Base-by-base conservation (phyloP, 2,329 filamentous ascomycete species). In the Didymella pinodella region DNA sequence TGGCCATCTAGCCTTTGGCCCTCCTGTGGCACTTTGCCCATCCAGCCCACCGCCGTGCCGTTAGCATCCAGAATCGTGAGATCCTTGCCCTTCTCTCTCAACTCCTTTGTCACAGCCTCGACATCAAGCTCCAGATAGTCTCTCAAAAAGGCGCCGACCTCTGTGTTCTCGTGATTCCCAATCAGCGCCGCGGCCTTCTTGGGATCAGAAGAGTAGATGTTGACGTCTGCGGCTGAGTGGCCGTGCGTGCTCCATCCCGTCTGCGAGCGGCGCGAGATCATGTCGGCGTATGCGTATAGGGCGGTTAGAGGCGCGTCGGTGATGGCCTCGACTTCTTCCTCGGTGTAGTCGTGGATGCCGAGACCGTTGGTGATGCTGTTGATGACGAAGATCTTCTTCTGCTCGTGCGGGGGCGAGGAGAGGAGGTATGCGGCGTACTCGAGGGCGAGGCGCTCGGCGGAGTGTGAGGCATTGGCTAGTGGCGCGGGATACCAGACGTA, bases 181-280 rank as follows among this genome's bases (percentile, higher is more conserved):
- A 86, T 81, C 7, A 97, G 82, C 14, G 84, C 82, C 43, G 85
- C 83, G 0, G 88, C 86, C 29, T 81, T 79, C 36, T 85, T 83
- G 0, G 86, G 83, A 3, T 91, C 88, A 0, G 90, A 93, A 51
- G 91, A 90, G 79, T 98, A 99, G 66, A 99, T 92, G 77, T 99
- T 99, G 48, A 99, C 95, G 74, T 99, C 95, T 7, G 95, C 93
- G 50, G 90, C 95, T 73, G 72, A 71, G 79, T 99, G 95, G 28
- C 95, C 95, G 75, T 97, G 94, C 0, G 93, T 97, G 64, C 86
- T 89, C 95, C 95, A 99, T 14, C 95, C 96, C 43, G 97, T 86
- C 72, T 96, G 92, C 1, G 93, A 91, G 60, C 95, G 87, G 4
- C 90, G 85, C 67, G 91, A 96, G 67, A 98, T 86, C 81, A 99